phyloP scores from a whole-genome alignment of 441 rosid species.

The Euphorbia celastroides region DNA sequence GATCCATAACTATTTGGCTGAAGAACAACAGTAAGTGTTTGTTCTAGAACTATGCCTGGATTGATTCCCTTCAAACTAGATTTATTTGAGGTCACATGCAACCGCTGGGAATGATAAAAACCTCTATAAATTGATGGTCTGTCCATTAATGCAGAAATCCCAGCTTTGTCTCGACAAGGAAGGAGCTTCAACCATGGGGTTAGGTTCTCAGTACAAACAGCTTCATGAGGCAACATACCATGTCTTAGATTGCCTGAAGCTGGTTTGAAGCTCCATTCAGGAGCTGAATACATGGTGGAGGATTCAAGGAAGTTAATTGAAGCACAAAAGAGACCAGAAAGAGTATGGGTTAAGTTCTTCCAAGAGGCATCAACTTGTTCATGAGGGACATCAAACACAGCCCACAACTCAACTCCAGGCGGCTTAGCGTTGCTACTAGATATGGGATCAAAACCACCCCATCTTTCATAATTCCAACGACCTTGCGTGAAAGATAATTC shows the following conservation, averaged over 20 bases:
- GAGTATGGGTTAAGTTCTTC: conserved; percentile 83
- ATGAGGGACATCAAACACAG: conserved; percentile 77
- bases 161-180: conserved; percentile 95
- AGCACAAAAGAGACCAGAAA: conserved; percentile 95
- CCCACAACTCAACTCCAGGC: conserved; percentile 96
- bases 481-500: conserved; percentile 97
- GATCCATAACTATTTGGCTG: conserved; percentile 45
- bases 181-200: conserved; percentile 98
- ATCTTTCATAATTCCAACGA: conserved; percentile 89
- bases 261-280: conserved; percentile 68
- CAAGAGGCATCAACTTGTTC: conserved; percentile 74
- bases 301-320: background rate
- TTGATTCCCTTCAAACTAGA: conserved; percentile 21
- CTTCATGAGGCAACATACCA: conserved; percentile 93
- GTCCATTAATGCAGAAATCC: conserved; percentile 70
- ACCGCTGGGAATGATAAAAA: conserved; percentile 86
- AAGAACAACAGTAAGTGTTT: conserved; percentile 78
- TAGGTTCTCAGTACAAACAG: conserved; percentile 95
- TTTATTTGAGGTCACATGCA: conserved; percentile 45
- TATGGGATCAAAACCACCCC: conserved; percentile 93
- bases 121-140: conserved; percentile 85
- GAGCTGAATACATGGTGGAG: conserved; percentile 68
- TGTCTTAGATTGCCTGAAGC: conserved; percentile 64
- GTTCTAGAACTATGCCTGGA: conserved; percentile 63
- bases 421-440: conserved; percentile 92